These are phyloP conservation scores for Alternaria dauci DNA, from an alignment of 2,329 filamentous ascomycete species.

Conservation along the genomic window DNA sequence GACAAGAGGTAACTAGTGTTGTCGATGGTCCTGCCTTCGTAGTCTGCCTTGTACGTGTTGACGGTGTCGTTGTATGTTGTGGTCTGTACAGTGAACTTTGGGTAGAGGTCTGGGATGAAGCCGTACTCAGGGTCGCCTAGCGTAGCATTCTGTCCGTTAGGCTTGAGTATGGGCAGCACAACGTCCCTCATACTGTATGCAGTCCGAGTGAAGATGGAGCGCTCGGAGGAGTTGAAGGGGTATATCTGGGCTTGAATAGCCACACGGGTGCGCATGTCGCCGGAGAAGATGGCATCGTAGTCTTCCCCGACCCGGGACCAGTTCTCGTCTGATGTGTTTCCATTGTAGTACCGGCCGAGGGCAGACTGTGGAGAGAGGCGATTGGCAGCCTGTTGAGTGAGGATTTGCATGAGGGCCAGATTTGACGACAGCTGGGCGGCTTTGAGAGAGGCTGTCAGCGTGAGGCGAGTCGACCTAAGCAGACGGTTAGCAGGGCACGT, in stretches of 20 bases:
- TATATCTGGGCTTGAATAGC: conserved; percentile 79
- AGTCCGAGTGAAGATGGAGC: conserved; percentile 52
- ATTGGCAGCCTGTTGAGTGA: conserved; percentile 75
- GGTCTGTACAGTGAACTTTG: conserved; percentile 73
- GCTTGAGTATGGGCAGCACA: conserved; percentile 67
- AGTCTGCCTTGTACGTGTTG: conserved; percentile 53
- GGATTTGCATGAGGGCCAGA: conserved; percentile 79
- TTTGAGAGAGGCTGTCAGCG: conserved; percentile 85
- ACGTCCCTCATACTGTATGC: conserved; percentile 59
- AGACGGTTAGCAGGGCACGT: background rate
- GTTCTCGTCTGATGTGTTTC: conserved; percentile 63
- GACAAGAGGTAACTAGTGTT: conserved; percentile 70
- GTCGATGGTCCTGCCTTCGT: conserved; percentile 55
- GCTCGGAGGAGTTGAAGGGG: conserved; percentile 70
- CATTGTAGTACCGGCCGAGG: conserved; percentile 61
- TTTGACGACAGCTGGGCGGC: conserved; percentile 81
- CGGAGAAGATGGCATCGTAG: conserved; percentile 73
- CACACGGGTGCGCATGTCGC: conserved; percentile 57
- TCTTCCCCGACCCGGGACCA: conserved; percentile 71
- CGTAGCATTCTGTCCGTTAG: conserved; percentile 66
- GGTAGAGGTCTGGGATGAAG: conserved; percentile 77
- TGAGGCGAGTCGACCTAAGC: conserved; percentile 66
- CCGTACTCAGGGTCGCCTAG: conserved; percentile 71
- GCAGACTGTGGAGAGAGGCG: conserved; percentile 63
- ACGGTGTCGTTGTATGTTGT: conserved; percentile 41